Percentiles rank a stretch among this genome's conserved stretches.
Evolutionary conservation across 176 grass and related monocot genomes (phyloP).

Genomic region (Avena eriantha): DNA sequence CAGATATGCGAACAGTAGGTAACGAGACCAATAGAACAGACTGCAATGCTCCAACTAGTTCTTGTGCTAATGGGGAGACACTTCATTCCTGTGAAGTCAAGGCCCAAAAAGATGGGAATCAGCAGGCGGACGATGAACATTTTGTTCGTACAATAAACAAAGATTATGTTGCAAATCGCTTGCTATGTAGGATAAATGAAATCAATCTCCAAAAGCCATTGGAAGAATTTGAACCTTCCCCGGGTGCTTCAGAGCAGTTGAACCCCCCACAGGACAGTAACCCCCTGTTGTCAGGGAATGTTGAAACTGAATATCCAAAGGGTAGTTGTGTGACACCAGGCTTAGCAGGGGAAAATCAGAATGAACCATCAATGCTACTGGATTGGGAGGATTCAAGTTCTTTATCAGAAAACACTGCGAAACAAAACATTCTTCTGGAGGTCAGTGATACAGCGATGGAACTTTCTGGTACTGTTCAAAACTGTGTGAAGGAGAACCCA

Average conservation of each 20-base stretch:
- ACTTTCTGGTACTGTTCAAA: constrained; percentile 13
- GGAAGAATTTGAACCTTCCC: background rate
- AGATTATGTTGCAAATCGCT: constrained; percentile 19
- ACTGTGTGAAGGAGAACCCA: constrained; percentile 31
- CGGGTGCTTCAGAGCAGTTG: background rate
- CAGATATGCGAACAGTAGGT: constrained; percentile 16
- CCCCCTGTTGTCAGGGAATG: background rate
- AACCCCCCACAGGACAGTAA: constrained; percentile 22
- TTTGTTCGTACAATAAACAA: constrained; percentile 24
- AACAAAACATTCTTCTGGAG: background rate
- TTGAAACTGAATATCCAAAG: constrained; percentile 17
- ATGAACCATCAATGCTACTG: constrained; percentile 15
- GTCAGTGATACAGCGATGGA: background rate
- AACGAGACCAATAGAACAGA: constrained; percentile 16
- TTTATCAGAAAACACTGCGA: background rate
- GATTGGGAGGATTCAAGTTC: constrained; percentile 3
- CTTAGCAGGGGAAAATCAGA: constrained; percentile 21
- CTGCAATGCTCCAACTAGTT: constrained; percentile 7
- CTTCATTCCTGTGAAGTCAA: constrained; percentile 33
- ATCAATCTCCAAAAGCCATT: constrained; percentile 15
- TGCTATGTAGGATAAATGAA: constrained; percentile 12
- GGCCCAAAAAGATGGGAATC: constrained; percentile 13
- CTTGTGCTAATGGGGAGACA: constrained; percentile 1
- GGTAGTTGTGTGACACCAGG: background rate
- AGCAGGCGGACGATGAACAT: constrained; percentile 23